Evolutionary conservation across 805 yeast species (phyloP).

Genomic region (Yarrowia bubula): DNA sequence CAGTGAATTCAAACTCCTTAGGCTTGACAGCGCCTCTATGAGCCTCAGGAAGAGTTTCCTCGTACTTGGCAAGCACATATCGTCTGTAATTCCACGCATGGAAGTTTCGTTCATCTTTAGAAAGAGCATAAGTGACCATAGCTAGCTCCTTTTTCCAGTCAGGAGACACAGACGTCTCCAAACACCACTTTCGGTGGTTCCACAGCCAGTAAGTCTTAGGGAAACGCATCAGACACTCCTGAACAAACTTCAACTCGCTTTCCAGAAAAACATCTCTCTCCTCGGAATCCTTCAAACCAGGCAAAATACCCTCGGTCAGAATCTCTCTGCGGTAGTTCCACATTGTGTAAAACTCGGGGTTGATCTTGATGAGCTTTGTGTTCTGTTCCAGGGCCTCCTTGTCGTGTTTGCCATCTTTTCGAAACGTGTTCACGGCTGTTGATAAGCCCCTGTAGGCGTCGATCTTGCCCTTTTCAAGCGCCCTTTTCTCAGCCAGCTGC

Average conservation of each 20-base stretch:
- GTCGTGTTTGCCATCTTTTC: constrained; percentile 39
- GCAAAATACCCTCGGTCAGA: constrained; percentile 40
- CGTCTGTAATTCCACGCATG: constrained; percentile 97
- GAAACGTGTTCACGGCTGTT: constrained; percentile 43
- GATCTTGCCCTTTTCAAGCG: constrained; percentile 62
- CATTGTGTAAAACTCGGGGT: constrained; percentile 83
- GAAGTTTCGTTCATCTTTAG: constrained; percentile 76
- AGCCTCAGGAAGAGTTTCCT: constrained; percentile 33
- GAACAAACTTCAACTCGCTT: constrained; percentile 60
- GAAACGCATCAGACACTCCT: constrained; percentile 55
- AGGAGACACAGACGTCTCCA: constrained; percentile 52
- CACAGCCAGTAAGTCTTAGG: constrained; percentile 98
- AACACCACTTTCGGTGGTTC: constrained; percentile 87
- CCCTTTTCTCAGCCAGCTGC: constrained; percentile 50
- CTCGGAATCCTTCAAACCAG: constrained; percentile 31
- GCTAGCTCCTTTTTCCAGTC: constrained; percentile 71
- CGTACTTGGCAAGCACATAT: constrained; percentile 49
- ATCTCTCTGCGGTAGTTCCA: constrained; percentile 90
- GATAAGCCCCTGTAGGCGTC: constrained; percentile 51
- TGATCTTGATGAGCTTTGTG: constrained; percentile 54
- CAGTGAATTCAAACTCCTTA: constrained; percentile 73
- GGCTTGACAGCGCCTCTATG: constrained; percentile 34
- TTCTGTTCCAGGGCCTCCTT: constrained; percentile 52
- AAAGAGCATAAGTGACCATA: constrained; percentile 65
- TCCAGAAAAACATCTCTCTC: constrained; percentile 42